Evolutionary conservation across 495 filamentous ascomycete species (phyloP).

Genomic region (Neurospora cerealis): DNA sequence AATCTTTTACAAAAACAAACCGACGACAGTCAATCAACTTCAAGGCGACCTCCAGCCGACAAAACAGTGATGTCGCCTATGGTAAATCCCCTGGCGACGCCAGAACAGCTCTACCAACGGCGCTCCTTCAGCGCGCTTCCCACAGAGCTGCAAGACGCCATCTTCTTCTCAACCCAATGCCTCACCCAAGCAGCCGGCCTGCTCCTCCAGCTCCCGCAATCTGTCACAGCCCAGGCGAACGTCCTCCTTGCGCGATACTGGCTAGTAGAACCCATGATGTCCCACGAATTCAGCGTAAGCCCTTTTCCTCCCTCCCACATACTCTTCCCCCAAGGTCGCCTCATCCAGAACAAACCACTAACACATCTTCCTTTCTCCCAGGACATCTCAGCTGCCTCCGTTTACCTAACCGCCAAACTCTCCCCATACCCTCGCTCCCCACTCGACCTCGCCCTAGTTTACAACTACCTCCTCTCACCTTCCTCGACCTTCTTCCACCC

Average conservation of each 20-base stretch:
- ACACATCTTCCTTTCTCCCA: constrained; percentile 22
- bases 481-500: constrained; percentile 49
- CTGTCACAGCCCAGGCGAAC: constrained; percentile 78
- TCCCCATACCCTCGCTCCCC: constrained; percentile 66
- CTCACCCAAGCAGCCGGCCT: constrained; percentile 85
- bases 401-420: constrained; percentile 81
- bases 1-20: background rate
- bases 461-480: constrained; percentile 66
- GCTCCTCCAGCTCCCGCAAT: constrained; percentile 76
- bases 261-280: constrained; percentile 43
- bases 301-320: background rate
- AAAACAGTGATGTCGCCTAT: constrained; percentile 43
- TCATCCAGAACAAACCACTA: background rate
- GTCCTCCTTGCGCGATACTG: constrained; percentile 86
- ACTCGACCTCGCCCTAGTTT: constrained; percentile 73
- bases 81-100: constrained; percentile 78
- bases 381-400: constrained; percentile 69
- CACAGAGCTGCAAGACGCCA: constrained; percentile 62
- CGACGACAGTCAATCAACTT: background rate
- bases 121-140: constrained; percentile 55
- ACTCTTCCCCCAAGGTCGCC: background rate
- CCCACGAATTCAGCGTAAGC: constrained; percentile 38
- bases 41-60: background rate
- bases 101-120: constrained; percentile 56
- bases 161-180: constrained; percentile 57